phyloP scores from a whole-genome alignment of 2,329 filamentous ascomycete species.

The Aaosphaeria pasadenensis region DNA sequence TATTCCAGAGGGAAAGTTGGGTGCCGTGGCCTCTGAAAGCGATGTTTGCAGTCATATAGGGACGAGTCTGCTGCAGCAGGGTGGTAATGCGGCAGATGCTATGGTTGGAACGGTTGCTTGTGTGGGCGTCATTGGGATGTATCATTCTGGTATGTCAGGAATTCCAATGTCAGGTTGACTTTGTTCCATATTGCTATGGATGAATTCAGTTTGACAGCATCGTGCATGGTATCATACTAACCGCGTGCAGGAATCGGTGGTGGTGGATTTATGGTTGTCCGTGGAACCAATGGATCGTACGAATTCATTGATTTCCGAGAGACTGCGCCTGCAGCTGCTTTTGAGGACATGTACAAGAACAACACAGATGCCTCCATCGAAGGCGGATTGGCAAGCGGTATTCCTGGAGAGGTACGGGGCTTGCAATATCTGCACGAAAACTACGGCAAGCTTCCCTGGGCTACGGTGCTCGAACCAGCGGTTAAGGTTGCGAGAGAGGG shows the following conservation, averaged over 20 bases:
- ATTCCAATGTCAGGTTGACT: too few species aligned
- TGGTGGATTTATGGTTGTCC: constrained; percentile 85
- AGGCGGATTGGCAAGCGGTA: constrained; percentile 66
- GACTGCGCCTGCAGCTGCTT: constrained; percentile 76
- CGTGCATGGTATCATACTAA: constrained; percentile 4
- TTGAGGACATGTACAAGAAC: constrained; percentile 78
- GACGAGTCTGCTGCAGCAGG: constrained; percentile 42
- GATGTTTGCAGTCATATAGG: constrained; percentile 47
- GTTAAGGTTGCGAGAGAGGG: constrained; percentile 61
- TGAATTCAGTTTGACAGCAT: neutral
- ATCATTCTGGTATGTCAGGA: constrained; percentile 34
- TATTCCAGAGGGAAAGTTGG: constrained; percentile 27
- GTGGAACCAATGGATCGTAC: constrained; percentile 69
- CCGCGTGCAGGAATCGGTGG: constrained; percentile 69
- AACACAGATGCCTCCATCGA: constrained; percentile 65
- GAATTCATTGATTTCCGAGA: constrained; percentile 91
- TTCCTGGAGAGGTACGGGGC: constrained; percentile 75
- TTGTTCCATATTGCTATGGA: neutral
- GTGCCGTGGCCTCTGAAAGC: constrained; percentile 47
- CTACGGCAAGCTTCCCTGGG: constrained; percentile 59
- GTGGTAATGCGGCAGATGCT: constrained; percentile 53
- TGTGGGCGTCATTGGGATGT: constrained; percentile 49
- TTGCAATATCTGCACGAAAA: constrained; percentile 73
- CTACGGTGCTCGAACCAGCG: constrained; percentile 69
- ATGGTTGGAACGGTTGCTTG: constrained; percentile 48